phyloP scores from a whole-genome alignment of 257 asterid genomes.

The Ligustrum vulgare region DNA sequence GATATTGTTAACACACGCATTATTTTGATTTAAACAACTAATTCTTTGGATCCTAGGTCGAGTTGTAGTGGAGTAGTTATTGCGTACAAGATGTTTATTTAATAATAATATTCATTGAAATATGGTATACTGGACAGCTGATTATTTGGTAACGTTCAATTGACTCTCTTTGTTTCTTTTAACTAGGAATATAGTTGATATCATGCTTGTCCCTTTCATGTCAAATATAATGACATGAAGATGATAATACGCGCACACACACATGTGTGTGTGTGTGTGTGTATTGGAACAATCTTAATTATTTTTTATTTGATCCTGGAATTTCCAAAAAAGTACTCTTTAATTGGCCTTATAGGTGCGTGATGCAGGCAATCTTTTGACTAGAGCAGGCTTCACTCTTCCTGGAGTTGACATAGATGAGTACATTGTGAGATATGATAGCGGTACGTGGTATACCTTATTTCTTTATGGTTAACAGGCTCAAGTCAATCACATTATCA shows the following conservation, averaged over 20 bases:
- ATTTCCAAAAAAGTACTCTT: background rate
- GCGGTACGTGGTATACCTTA: conserved; percentile 47
- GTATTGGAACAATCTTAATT: background rate
- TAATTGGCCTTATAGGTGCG: conserved; percentile 64
- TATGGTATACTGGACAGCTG: no score
- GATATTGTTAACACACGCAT: background rate
- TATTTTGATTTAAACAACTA: background rate
- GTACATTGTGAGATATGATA: conserved; percentile 74
- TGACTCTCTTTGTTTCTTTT: no score
- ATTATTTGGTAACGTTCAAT: no score
- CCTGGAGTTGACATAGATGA: conserved; percentile 97
- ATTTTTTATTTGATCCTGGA: background rate
- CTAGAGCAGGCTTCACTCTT: conserved; percentile 90
- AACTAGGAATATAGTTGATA: background rate
- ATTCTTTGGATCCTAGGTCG: background rate
- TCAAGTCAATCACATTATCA: background rate
- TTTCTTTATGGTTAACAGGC: background rate
- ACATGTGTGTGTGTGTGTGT: no score
- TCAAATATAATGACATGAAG: no score
- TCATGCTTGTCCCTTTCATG: no score
- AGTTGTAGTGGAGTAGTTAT: background rate
- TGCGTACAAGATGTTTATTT: no score
- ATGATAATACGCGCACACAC: no score
- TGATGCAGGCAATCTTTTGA: conserved; percentile 94
- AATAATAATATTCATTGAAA: no score